phyloP scores from a whole-genome alignment of 78 protist species.

The Mastigamoeba balamuthi region DNA sequence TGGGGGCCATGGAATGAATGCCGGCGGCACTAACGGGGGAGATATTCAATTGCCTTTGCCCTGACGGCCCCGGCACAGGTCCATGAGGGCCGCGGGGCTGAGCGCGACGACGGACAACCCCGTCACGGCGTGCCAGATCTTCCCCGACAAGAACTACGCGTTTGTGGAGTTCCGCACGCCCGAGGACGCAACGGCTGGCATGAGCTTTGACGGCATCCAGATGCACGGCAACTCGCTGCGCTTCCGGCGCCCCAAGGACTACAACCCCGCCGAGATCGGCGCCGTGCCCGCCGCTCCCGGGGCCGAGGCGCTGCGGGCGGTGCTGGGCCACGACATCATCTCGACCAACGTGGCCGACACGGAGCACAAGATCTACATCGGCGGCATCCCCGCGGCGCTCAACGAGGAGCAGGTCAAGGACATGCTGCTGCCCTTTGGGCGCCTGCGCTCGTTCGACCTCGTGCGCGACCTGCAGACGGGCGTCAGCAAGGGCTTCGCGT shows the following conservation, averaged over 20 bases:
- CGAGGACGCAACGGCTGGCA: constrained; percentile 53
- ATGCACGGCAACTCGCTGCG: constrained; percentile 11
- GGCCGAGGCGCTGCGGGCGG: background rate
- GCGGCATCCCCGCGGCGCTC: constrained; percentile 33
- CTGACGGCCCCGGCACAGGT: too few relatives aligned
- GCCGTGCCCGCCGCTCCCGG: background rate
- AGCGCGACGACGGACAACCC: constrained; percentile 6
- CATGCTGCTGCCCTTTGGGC: constrained; percentile 17
- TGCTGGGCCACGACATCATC: constrained; percentile 11
- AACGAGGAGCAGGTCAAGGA: constrained; percentile 27
- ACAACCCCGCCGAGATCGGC: background rate
- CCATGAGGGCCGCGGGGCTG: constrained; percentile 8
- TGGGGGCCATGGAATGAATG: too few relatives aligned
- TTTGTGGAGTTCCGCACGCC: constrained; percentile 40
- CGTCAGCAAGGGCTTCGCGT: constrained; percentile 36
- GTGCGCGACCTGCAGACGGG: constrained; percentile 36
- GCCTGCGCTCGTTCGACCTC: constrained; percentile 32
- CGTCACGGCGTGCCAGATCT: constrained; percentile 23
- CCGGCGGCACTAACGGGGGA: too few relatives aligned
- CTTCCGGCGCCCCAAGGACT: constrained; percentile 60
- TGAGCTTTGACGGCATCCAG: constrained; percentile 43
- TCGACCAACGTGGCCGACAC: constrained; percentile 49
- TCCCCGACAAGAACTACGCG: constrained; percentile 28
- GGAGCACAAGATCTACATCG: constrained; percentile 33
- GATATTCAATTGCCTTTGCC: too few relatives aligned